Base-by-base conservation (phyloP, 2,329 filamentous ascomycete genomes). In the Hymenoscyphus occultus region DNA sequence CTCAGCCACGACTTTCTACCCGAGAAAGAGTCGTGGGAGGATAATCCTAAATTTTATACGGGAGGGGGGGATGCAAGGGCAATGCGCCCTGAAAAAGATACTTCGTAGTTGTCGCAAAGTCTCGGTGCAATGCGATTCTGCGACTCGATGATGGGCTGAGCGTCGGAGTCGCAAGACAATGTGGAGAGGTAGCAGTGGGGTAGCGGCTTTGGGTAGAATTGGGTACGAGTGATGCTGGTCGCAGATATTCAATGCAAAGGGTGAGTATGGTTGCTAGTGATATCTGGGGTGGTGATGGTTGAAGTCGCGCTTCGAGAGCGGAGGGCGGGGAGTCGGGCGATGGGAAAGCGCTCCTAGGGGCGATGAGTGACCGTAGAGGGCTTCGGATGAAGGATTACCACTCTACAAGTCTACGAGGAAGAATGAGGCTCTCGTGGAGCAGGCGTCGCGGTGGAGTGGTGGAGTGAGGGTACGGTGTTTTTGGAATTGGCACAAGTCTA, bases 1-100 rank as follows among this genome's bases (percentile, higher is more conserved):
- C 69, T 67, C 68, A 65, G 70, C 69, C 69, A 65, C 73, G 71
- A 75, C 72, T 68, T 72, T 71, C 72, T 72, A 67, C 68, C 67
- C 65, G 71, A 74, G 73, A 75, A 54, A 70, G 73, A 72, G 70
- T 72, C 71, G 68, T 72, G 73, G 62, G 68, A 71, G 72, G 73
- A 75, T 71, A 73, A 66, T 72, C 72, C 69, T 69, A 64, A 61
- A 32, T 59, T 19, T 54, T 57, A 56, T 51, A 57, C 16, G 22
- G 61, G 39, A 58, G 65, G 14, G 61, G 66, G 56, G 65, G 61
- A 68, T 64, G 63, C 19, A 63, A 64, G 62, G 67, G 61, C 64
- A 19, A 57, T 61, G 58, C 61, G 57, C 64, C 64, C 64, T 56
- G 39, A 28, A 54, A 22, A 54, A 54, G 22, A 54, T 54, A 28